These are phyloP conservation scores for Gymnopilus junonius DNA, from an alignment of 768 basidiomycete genomes.

Conservation along the genomic window DNA sequence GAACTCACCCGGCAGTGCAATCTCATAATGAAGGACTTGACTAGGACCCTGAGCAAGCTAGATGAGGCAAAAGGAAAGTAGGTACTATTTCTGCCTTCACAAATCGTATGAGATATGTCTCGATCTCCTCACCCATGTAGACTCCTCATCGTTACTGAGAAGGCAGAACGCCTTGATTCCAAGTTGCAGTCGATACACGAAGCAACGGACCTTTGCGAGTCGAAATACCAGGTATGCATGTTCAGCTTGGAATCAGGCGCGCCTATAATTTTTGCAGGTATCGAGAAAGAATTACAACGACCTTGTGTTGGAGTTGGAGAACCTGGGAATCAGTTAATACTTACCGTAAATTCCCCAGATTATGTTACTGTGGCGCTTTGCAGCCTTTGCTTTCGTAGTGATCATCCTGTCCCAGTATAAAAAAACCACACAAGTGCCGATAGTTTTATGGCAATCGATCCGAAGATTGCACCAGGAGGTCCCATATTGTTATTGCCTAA, in stretches of 20 bases:
- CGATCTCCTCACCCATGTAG: constrained; percentile 12
- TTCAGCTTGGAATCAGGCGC: background rate
- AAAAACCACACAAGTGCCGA: too few species aligned
- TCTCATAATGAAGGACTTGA: constrained; percentile 24
- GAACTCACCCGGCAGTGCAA: constrained; percentile 23
- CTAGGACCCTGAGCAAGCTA: constrained; percentile 22
- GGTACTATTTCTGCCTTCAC: constrained; percentile 11
- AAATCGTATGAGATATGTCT: background rate
- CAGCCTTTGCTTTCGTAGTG: background rate
- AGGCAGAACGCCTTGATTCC: constrained; percentile 18
- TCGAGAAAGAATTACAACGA: constrained; percentile 26
- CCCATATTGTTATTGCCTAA: background rate
- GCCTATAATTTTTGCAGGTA: constrained; percentile 18
- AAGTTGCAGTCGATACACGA: constrained; percentile 23
- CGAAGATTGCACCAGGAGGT: background rate
- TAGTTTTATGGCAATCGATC: background rate
- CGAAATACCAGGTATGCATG: constrained; percentile 21
- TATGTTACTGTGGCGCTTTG: background rate
- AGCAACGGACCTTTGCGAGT: constrained; percentile 23
- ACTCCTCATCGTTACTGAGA: constrained; percentile 15
- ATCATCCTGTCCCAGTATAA: too few species aligned
- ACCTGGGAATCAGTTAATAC: constrained; percentile 22
- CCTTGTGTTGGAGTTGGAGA: constrained; percentile 29
- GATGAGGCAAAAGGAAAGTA: constrained; percentile 32
- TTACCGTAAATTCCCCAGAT: background rate